Evolutionary conservation across 2,329 filamentous ascomycete genomes (phyloP).

Genomic region (Dryadomyces quercus-mongolicae): DNA sequence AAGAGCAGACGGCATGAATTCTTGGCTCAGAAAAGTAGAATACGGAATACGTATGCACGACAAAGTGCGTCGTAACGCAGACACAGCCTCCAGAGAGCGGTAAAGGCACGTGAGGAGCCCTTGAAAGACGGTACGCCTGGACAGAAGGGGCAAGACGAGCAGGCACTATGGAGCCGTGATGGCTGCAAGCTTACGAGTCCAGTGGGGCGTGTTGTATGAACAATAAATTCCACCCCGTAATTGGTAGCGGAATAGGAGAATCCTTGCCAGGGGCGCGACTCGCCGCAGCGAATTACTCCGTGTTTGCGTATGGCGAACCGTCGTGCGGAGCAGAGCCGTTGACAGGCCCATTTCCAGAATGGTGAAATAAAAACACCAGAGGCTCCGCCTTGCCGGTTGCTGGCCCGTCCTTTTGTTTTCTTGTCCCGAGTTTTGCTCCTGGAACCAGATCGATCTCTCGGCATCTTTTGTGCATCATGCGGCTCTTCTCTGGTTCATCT

Average conservation of each 20-base stretch:
- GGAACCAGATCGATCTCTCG: neutral
- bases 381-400: neutral
- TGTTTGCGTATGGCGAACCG: neutral
- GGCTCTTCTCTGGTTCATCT: neutral
- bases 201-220: neutral
- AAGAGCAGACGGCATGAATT: too few species aligned
- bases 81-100: too few species aligned
- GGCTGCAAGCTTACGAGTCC: neutral
- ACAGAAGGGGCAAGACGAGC: too few species aligned
- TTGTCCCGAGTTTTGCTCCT: neutral
- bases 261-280: neutral
- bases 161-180: too few species aligned
- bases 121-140: too few species aligned
- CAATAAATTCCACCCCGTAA: neutral
- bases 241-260: neutral
- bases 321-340: neutral
- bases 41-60: too few species aligned
- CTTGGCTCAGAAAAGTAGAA: too few species aligned
- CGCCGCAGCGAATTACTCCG: neutral
- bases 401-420: neutral
- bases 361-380: neutral
- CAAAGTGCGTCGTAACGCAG: too few species aligned
- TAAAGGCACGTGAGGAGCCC: too few species aligned
- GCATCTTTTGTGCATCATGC: neutral
- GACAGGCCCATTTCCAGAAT: neutral